These are phyloP conservation scores for Tricholoma terreum DNA, from an alignment of 768 basidiomycete species.

Conservation along the genomic window DNA sequence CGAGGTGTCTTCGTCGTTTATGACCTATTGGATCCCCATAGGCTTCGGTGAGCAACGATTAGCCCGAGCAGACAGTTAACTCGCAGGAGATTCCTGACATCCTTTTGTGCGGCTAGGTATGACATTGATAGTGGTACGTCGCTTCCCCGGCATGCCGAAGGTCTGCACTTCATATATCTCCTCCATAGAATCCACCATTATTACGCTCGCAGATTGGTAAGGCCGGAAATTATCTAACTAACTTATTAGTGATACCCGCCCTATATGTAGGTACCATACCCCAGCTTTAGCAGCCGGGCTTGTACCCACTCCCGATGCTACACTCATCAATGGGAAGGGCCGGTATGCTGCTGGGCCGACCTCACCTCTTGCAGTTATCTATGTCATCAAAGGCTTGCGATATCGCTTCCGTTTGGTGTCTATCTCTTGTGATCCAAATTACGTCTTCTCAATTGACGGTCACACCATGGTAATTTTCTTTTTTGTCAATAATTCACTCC, in stretches of 20 bases:
- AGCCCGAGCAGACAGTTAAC: neutral
- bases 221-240: neutral
- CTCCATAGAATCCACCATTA: neutral
- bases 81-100: neutral
- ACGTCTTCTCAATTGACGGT: slow-evolving; percentile 24
- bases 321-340: slow-evolving; percentile 34
- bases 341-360: slow-evolving; percentile 27
- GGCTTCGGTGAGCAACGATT: neutral
- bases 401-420: slow-evolving; percentile 43
- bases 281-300: neutral
- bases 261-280: slow-evolving; percentile 9
- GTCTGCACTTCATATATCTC: neutral
- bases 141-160: neutral
- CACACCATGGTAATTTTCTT: slow-evolving; percentile 26
- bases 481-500: neutral
- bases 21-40: neutral
- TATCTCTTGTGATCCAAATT: slow-evolving; percentile 37
- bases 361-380: slow-evolving; percentile 25
- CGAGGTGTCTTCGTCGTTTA: slow-evolving; percentile 2
- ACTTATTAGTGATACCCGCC: neutral
- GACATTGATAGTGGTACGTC: slow-evolving; percentile 1
- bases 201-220: slow-evolving; percentile 4
- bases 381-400: slow-evolving; percentile 27
- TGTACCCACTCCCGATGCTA: slow-evolving; percentile 11
- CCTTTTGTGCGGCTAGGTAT: neutral